Evolutionary conservation across 2,329 filamentous ascomycete species (phyloP), one percentile per base, ranked within the genome.

Genomic region (Xylariales sp.): DNA sequence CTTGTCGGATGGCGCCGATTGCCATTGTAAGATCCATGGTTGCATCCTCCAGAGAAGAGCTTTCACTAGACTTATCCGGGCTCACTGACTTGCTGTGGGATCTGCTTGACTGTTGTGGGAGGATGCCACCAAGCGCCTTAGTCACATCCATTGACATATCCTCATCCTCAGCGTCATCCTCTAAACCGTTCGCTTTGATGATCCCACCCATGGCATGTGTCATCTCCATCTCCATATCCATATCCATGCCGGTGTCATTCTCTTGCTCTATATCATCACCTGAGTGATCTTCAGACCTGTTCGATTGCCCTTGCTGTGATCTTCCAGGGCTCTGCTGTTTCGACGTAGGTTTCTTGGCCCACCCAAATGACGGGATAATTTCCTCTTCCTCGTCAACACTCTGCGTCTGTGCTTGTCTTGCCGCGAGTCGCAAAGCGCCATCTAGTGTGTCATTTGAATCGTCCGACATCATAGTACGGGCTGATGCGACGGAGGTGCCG

Each of bases 71-170:
- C 21, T 54, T 46, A n/a, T 50, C 51, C 7, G 44, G 41, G 21
- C 42, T 51, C 7, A 24, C 46, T 32, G 36, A 49, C 25, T 58
- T 55, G 54, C 27, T 49, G 49, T 40, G 52, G 40, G 15, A 49
- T 36, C 44, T 55, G 46, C n/a, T 51, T 48, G 43, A 51, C 54
- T 41, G 55, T 35, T 66, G 71, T 4, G 73, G 66, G 15, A 95
- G 63, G 40, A 97, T 96, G 3, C 83, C 78, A 7, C 91, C 91
- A 40, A 95, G 71, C 7, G 80, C 87, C 41, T 79, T 80, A 2
- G 91, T 96, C 6, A 96, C 87, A 53, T 97, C 91, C 91, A 97
- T 96, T 16, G 88, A 93, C 73, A 94, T 82, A 28, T 90, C 87
- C 48, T 80, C 76, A 15, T 76, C 74, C 18, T 74, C 67, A 12